Percentiles rank a stretch among this genome's conserved stretches.
Evolutionary conservation across 1,284 basidiomycete genomes (phyloP).

Genomic region (Sporisorium iseilematis-ciliati): DNA sequence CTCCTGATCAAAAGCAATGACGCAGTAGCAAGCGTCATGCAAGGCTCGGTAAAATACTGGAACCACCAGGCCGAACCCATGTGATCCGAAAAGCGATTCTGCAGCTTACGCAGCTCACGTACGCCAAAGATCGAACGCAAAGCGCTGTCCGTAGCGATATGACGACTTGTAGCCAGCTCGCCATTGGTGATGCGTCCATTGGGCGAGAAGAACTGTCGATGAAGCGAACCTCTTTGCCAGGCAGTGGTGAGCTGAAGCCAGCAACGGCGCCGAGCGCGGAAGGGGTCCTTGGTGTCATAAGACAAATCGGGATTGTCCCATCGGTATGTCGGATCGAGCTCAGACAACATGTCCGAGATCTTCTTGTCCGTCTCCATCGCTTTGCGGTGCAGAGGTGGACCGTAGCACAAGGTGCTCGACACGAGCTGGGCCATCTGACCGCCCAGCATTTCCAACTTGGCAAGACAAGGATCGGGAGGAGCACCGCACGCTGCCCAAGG

Average conservation of each 20-base stretch:
- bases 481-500: constrained; percentile 37
- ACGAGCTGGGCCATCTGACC: constrained; percentile 43
- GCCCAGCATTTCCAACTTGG: constrained; percentile 37
- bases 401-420: constrained; percentile 42
- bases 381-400: constrained; percentile 46
- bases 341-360: constrained; percentile 22
- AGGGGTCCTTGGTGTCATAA: constrained; percentile 37
- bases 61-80: constrained; percentile 48
- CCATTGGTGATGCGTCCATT: constrained; percentile 52
- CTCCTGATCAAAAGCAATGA: constrained; percentile 45
- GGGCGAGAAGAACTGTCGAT: constrained; percentile 47
- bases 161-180: constrained; percentile 44
- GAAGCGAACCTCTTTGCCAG: constrained; percentile 44
- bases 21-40: constrained; percentile 52
- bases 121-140: constrained; percentile 36
- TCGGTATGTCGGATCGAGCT: constrained; percentile 29
- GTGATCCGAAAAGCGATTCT: constrained; percentile 43
- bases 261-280: constrained; percentile 38
- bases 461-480: constrained; percentile 37
- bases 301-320: constrained; percentile 39
- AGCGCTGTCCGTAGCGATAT: constrained; percentile 43
- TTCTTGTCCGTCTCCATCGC: constrained; percentile 45
- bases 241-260: constrained; percentile 45
- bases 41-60: constrained; percentile 52
- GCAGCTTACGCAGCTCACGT: constrained; percentile 30